Evolutionary conservation across 169 alveolate species (phyloP).

Genomic region (Plasmodium relictum): DNA sequence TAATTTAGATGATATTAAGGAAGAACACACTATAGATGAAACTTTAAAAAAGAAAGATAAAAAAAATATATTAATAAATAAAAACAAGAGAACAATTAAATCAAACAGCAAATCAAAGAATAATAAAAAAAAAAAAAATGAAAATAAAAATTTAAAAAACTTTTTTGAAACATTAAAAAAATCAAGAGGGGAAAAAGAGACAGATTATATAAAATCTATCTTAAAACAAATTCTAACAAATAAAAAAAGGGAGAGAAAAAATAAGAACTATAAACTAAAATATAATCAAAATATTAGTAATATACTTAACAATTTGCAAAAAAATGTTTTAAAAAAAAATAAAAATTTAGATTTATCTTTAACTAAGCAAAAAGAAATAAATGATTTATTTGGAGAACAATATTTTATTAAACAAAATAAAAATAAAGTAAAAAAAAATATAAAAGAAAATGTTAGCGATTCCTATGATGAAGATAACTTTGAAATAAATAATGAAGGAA

Average conservation of each 20-base stretch:
- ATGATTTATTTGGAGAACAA: constrained; percentile 45
- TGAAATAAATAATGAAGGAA: constrained; percentile 51
- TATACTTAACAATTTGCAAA: constrained; percentile 29
- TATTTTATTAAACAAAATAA: constrained; percentile 39
- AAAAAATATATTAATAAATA: neutral
- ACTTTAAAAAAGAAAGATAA: neutral
- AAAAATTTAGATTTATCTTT: constrained; percentile 28
- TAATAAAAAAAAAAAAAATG: constrained; percentile 14
- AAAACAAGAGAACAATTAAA: neutral
- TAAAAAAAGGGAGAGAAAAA: constrained; percentile 1
- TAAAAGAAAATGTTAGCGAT: constrained; percentile 15
- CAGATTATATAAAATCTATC: constrained; percentile 6
- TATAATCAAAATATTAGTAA: constrained; percentile 13
- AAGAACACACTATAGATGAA: neutral
- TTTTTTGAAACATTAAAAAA: constrained; percentile 45
- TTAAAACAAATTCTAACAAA: constrained; percentile 14
- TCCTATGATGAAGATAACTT: constrained; percentile 39
- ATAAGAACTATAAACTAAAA: constrained; percentile 1
- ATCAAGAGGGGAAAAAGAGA: constrained; percentile 35
- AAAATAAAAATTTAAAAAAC: constrained; percentile 5
- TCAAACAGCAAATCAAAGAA: neutral
- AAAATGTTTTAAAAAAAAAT: constrained; percentile 15
- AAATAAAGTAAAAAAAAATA: constrained; percentile 28
- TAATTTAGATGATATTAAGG: neutral
- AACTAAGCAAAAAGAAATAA: constrained; percentile 55